Percentiles rank a stretch among this genome's conserved stretches.
These are phyloP conservation scores for Tuber umbilicatum DNA, from an alignment of 495 filamentous ascomycete species.

Conservation along the genomic window DNA sequence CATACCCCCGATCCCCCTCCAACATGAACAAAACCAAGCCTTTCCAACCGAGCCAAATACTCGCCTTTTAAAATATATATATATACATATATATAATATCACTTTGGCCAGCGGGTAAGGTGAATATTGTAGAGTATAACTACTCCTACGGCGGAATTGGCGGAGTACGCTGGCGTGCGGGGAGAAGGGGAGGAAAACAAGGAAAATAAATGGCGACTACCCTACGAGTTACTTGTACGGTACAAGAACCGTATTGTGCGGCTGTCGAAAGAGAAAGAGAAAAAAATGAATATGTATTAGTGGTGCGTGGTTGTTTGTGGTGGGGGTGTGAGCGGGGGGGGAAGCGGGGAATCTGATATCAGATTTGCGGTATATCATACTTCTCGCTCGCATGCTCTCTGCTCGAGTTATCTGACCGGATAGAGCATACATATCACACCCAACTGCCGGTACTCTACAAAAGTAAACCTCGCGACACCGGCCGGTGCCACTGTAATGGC, in stretches of 20 bases:
- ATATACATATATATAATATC: no score
- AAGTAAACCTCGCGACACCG: background rate
- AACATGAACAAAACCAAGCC: background rate
- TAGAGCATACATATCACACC: background rate
- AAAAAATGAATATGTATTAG: background rate
- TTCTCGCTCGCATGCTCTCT: background rate
- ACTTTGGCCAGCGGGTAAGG: background rate
- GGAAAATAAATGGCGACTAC: background rate
- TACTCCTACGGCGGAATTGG: background rate
- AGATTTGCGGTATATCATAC: constrained; percentile 1
- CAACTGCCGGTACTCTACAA: background rate
- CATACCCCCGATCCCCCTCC: background rate
- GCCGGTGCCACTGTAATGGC: background rate
- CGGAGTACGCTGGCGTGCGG: no score
- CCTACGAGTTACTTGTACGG: no score
- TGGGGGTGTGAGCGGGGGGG: background rate
- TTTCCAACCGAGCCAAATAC: background rate
- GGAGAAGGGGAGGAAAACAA: background rate
- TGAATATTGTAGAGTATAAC: background rate
- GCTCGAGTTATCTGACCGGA: background rate
- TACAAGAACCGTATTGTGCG: background rate
- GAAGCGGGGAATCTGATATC: background rate
- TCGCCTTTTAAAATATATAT: no score
- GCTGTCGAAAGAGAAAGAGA: background rate
- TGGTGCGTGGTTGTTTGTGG: background rate